Evolutionary conservation across 2,329 filamentous ascomycete species (phyloP), one percentile per base, ranked within the genome.

Genomic region (Aureobasidium lini): DNA sequence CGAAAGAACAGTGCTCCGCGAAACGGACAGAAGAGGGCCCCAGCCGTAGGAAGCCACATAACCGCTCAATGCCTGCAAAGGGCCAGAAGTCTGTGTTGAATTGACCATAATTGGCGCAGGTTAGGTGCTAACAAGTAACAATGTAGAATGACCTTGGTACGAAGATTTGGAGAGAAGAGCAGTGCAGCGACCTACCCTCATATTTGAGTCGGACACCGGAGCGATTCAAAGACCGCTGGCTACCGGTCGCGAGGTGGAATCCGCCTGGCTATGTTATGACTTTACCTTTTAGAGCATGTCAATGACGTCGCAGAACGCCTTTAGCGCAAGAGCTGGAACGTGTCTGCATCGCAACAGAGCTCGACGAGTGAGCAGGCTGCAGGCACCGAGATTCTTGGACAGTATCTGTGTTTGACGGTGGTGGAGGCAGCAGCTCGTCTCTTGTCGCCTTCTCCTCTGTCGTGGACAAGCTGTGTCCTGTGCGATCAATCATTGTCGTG

Each of bases 41-140:
- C 78, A 80, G 9, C 77, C 74, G 61, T 77, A 73, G 9, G 75
- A 72, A 53, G 74, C 74, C 34, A 77, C 71, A 58, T 75, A 73
- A 59, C 67, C 73, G 53, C 73, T 73, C 52, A 77, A 66, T 39
- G 72, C 70, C 54, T 73, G 69, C 16, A 75, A 71, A 37, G 72
- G 70, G 52, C 69, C 69, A 36, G 69, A 66, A 40, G 77, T 60
- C 32, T 71, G 70, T 43, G 68, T 68, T 49, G 73, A 62, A 44
- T 77, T 66, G 57, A 63, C 65, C 69, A 69, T 69, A 42, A 31
- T 62, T n/a, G n/a, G 57, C 57, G 57, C 57, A 59, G 39, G 16
- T 50, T 39, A 31, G 11, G 47, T 48, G 46, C 48, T 47, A 46
- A 32, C 48, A 46, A 54, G 52, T 40, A 47, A 53, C 57, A 57